phyloP scores from a whole-genome alignment of 1,284 basidiomycete genomes.

The Moesziomyces globuligerus region DNA sequence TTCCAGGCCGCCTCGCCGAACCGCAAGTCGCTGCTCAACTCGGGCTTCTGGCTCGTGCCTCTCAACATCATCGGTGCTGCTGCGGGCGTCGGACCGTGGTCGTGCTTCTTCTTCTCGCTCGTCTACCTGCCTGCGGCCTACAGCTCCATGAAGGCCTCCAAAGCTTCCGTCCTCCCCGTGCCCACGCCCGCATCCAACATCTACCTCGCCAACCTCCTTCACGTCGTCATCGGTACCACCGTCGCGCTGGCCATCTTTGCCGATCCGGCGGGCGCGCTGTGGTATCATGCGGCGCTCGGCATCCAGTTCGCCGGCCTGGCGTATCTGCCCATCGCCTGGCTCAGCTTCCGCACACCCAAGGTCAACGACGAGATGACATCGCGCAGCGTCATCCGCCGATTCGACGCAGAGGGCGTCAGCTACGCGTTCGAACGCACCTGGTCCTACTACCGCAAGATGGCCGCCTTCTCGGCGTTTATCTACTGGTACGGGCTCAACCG shows the following conservation, averaged over 20 bases:
- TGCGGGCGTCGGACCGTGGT: constrained; percentile 35
- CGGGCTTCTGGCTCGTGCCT: constrained; percentile 28
- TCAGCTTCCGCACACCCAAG: constrained; percentile 40
- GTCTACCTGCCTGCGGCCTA: constrained; percentile 34
- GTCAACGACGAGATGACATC: constrained; percentile 36
- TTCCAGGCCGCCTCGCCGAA: constrained; percentile 51
- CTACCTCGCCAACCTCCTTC: constrained; percentile 39
- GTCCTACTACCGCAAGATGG: constrained; percentile 54
- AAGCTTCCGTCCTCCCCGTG: constrained; percentile 33
- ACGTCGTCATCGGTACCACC: constrained; percentile 12
- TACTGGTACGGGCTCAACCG: constrained; percentile 56
- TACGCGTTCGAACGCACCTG: constrained; percentile 54
- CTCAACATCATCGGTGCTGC: constrained; percentile 39
- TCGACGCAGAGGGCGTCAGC: constrained; percentile 48
- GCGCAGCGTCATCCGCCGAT: constrained; percentile 31
- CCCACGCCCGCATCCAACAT: constrained; percentile 42
- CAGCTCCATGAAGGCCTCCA: constrained; percentile 31
- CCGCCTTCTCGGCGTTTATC: constrained; percentile 32
- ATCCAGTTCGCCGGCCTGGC: constrained; percentile 35
- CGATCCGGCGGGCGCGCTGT: constrained; percentile 10
- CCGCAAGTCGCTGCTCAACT: constrained; percentile 35
- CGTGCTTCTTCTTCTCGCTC: constrained; percentile 23
- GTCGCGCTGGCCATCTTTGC: constrained; percentile 21
- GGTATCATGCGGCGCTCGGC: constrained; percentile 28
- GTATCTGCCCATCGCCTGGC: constrained; percentile 33